Evolutionary conservation across 768 basidiomycete genomes (phyloP), one percentile per base, ranked within the genome.

Genomic region (Suillus subluteus): DNA sequence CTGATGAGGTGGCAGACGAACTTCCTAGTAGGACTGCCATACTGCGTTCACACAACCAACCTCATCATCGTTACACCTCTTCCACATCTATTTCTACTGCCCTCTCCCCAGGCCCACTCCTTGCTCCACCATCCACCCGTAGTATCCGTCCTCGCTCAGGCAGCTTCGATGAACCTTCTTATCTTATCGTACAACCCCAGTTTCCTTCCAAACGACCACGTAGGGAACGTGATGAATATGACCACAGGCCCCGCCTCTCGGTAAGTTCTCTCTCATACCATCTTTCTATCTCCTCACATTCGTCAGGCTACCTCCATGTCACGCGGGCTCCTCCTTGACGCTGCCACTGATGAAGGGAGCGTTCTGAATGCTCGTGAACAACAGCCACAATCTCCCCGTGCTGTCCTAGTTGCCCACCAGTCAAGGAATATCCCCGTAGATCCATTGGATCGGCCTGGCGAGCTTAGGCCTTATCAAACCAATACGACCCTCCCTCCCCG

Each of bases 141-240:
- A 16, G 43, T 16, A 8, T 43, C 16, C 43, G 18, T 43, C 43
- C 43, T 43, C 18, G 43, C 43, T 43, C 43, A 43, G 43, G 7
- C 43, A 43, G 43, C 70, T 68, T 82, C 35, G 84, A 83, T 61
- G 79, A 79, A 18, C 64, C 78, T 11, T 65, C 72, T 0, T 70
- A 72, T 32, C 74, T 75, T 38, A 67, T 73, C 15, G 73, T 74
- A 23, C 73, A 79, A 12, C 79, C 73, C 0, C 82, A 82, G 38
- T 86, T 85, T 0, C 87, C 88, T 6, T 50, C 76, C 41, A 89
- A 89, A 74, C 82, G 83, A 41, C 67, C 79, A 0, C 79, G 86
- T 43, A 73, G 70, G 43, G 83, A 80, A 15, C 80, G 78, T 65
- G 75, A 71, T 37, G 79, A 79, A 50, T 74, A 78, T 55, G 73